These are phyloP conservation scores for Hysterangium stoloniferum DNA, from an alignment of 768 basidiomycete species.

Conservation along the genomic window DNA sequence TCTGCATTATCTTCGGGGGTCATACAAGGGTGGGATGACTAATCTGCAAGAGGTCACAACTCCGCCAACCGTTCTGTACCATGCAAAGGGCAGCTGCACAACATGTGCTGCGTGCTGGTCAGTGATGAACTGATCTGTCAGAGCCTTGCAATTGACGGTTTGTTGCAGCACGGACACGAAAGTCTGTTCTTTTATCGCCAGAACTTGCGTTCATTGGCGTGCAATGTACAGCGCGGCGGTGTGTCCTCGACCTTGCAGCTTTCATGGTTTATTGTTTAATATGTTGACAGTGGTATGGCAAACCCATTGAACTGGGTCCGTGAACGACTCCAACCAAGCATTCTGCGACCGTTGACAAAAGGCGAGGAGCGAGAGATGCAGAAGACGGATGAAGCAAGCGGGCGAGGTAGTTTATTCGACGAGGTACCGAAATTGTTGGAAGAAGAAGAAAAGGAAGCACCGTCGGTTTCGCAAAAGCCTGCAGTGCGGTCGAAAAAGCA, in stretches of 20 bases:
- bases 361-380: constrained; percentile 33
- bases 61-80: neutral
- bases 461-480: neutral
- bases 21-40: no score
- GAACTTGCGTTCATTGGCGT: constrained; percentile 1
- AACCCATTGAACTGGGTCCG: constrained; percentile 59
- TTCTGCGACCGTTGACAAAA: constrained; percentile 34
- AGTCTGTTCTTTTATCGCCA: neutral
- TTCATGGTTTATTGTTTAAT: constrained; percentile 4
- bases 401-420: constrained; percentile 13
- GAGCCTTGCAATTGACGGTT: no score
- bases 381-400: constrained; percentile 10
- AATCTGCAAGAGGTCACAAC: no score
- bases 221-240: constrained; percentile 5
- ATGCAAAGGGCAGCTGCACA: constrained; percentile 5
- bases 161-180: neutral
- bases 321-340: constrained; percentile 44
- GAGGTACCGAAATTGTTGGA: constrained; percentile 8
- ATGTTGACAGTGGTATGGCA: constrained; percentile 37
- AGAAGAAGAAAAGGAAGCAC: constrained; percentile 17
- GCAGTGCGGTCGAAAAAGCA: neutral
- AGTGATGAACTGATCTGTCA: no score
- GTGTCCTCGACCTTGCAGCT: neutral
- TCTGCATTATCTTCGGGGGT: constrained; percentile 45
- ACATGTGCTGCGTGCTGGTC: constrained; percentile 1